A percentile compares a stretch with the other conserved stretches of the same genome.
These are phyloP conservation scores for Penicillium rolfsii DNA, from an alignment of 2,329 filamentous ascomycete species.

Conservation along the genomic window DNA sequence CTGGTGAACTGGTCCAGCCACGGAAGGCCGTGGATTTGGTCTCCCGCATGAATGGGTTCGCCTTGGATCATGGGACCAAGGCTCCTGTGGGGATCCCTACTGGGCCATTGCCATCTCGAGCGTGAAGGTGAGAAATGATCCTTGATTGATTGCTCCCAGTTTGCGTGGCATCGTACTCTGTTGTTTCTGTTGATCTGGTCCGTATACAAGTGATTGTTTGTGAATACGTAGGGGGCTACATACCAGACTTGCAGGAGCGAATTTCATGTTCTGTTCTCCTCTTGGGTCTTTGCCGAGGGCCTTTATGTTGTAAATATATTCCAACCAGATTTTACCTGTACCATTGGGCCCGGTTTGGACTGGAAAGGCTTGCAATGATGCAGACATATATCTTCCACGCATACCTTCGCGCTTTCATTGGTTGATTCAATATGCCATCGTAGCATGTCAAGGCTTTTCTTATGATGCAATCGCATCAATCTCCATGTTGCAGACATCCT, in stretches of 20 bases:
- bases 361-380: no score
- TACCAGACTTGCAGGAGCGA: constrained; percentile 5
- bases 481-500: constrained; percentile 3
- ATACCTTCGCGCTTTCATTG: no score
- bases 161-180: neutral
- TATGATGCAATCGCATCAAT: neutral
- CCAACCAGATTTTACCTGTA: no score
- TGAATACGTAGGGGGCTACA: constrained; percentile 7
- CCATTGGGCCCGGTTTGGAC: no score
- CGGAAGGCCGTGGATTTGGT: constrained; percentile 32
- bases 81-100: constrained; percentile 13
- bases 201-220: neutral
- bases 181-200: neutral
- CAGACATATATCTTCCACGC: no score
- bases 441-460: no score
- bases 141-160: neutral
- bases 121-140: constrained; percentile 12
- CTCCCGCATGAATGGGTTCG: constrained; percentile 33
- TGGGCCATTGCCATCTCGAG: constrained; percentile 26
- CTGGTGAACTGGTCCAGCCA: constrained; percentile 35
- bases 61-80: constrained; percentile 23
- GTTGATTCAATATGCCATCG: no score
- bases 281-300: neutral
- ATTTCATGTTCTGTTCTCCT: neutral
- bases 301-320: neutral